Base-by-base conservation (phyloP, 2,329 filamentous ascomycete species). In the Aspergillus aculeatus region DNA sequence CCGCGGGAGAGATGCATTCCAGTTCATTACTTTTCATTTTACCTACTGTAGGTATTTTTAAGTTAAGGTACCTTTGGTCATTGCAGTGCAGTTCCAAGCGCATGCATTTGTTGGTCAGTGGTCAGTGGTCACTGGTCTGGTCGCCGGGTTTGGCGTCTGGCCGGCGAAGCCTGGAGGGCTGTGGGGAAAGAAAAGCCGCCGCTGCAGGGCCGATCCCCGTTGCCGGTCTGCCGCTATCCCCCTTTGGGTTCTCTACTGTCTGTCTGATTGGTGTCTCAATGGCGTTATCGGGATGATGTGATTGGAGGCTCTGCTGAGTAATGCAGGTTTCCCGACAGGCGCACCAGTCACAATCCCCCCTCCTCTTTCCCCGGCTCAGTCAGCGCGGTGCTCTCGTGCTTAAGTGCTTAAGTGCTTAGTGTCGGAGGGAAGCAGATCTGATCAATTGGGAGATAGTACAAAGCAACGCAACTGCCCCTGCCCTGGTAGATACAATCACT, bases 151-250 rank as follows among this genome's bases (percentile, higher is more conserved):
- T 23, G 4, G 23, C 23, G 23, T 47, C 50, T 56, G 50, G 47
- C 47, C 49, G 50, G 50, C 32, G 44, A 55, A 44, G 59, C 32
- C 23, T 23, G 23, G 23, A 23, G 23, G 23, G 23, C 23, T 68
- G 61, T 66, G 64, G 66, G 63, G 65, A 64, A 62, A 61, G 16
- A 19, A 16, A 44, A 51, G 50, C 60, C 62, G 59, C 61, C 62
- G 54, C 65, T 67, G 64, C 65, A 67, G 67, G 63, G 66, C 65
- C 60, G 67, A 69, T 69, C 67, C 65, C 66, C 66, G 67, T 69
- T 69, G 62, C 62, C 64, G 59, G 61, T 60, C 50, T 63, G 49
- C 61, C 62, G 57, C 60, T 68, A 70, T 48, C 47, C 69, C 64
- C 35, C 49, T 63, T 67, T 66, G 51, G 59, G 31, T 4, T 16